Conservation (phyloP, 169 alveolate species). For the Miamiensis avidus region DNA sequence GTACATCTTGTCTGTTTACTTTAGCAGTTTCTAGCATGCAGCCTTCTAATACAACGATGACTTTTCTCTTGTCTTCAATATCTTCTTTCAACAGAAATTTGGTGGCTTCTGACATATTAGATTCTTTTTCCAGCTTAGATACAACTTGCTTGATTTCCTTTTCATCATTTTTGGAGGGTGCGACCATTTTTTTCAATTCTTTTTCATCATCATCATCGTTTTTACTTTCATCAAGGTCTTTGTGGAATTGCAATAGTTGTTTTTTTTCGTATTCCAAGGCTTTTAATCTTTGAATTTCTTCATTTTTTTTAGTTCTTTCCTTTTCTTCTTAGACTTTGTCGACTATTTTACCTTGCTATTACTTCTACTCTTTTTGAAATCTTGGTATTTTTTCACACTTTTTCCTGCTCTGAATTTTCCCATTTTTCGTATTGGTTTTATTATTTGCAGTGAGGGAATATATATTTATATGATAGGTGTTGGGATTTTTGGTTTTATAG, state of each 20-base stretch:
- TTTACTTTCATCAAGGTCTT: neutral
- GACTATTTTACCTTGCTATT: neutral
- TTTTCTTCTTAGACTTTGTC: neutral
- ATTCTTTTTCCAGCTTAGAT: no score
- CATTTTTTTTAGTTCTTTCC: neutral
- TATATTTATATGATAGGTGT: no score
- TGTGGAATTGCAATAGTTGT: neutral
- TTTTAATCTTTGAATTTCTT: neutral
- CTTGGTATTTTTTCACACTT: no score
- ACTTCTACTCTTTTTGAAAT: neutral
- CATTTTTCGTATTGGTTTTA: neutral
- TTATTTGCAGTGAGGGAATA: neutral
- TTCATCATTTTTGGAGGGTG: neutral
- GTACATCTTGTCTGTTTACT: conserved; percentile 54
- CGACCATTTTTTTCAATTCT: neutral
- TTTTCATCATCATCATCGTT: neutral
- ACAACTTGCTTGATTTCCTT: neutral
- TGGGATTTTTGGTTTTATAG: neutral
- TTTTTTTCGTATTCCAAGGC: neutral
- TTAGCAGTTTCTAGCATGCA: conserved; percentile 66
- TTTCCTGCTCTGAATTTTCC: neutral
- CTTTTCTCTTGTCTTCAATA: conserved; percentile 43
- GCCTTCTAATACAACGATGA: conserved; percentile 56
- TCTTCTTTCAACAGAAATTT: conserved; percentile 39
- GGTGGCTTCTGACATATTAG: neutral